Percentiles rank a stretch among this genome's conserved stretches.
These are phyloP conservation scores for Didymosphaeria variabile DNA, from an alignment of 2,329 filamentous ascomycete species.

Conservation along the genomic window DNA sequence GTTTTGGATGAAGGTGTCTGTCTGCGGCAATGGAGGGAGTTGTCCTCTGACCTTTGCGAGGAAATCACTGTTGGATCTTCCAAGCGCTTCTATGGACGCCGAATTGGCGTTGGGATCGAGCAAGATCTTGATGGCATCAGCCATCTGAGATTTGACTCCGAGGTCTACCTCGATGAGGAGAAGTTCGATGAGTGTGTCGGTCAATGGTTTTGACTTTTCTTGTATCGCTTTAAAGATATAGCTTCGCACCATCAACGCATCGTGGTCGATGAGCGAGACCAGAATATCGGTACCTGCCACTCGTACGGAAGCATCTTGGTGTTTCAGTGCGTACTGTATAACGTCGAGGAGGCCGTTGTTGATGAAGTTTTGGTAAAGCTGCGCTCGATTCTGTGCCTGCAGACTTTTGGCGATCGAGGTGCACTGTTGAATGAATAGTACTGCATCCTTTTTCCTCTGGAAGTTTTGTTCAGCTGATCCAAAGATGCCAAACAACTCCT, in stretches of 20 bases:
- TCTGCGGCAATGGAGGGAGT: constrained; percentile 68
- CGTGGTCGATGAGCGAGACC: constrained; percentile 93
- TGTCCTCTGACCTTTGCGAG: constrained; percentile 66
- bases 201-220: constrained; percentile 84
- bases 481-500: constrained; percentile 89
- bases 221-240: constrained; percentile 93
- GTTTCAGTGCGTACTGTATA: constrained; percentile 89
- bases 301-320: constrained; percentile 82
- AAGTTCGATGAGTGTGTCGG: constrained; percentile 91
- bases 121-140: constrained; percentile 92
- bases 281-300: constrained; percentile 94
- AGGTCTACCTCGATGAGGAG: constrained; percentile 90
- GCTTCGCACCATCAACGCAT: constrained; percentile 90
- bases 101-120: constrained; percentile 75
- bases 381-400: constrained; percentile 81
- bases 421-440: constrained; percentile 96
- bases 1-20: constrained; percentile 83
- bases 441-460: constrained; percentile 88
- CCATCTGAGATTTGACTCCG: constrained; percentile 93
- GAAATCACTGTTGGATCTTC: constrained; percentile 72
- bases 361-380: constrained; percentile 90
- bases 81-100: constrained; percentile 67
- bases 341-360: constrained; percentile 85
- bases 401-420: constrained; percentile 94
- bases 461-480: constrained; percentile 68